Evolutionary conservation across 345 rosid species (phyloP).

Genomic region (Brassica rapa): DNA sequence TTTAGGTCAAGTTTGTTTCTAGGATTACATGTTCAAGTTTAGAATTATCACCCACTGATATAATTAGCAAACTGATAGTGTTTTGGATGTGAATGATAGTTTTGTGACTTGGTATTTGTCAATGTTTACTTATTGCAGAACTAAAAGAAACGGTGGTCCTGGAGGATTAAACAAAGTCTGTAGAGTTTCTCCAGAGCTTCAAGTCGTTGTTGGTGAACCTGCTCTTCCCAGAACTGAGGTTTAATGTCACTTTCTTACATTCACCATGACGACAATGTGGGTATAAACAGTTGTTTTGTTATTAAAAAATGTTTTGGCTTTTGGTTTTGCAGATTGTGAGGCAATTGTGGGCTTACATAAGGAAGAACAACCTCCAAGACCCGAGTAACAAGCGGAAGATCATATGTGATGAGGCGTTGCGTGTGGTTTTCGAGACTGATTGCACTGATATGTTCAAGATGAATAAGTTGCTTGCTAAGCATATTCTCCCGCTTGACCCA

Average conservation of each 20-base stretch:
- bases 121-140: slow-evolving; percentile 45
- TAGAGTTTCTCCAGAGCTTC: slow-evolving; percentile 88
- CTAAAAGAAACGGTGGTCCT: slow-evolving; percentile 92
- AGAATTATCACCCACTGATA: background rate
- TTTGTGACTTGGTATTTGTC: slow-evolving; percentile 19
- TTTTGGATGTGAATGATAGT: background rate
- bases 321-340: slow-evolving; percentile 69
- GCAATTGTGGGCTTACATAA: slow-evolving; percentile 95
- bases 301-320: background rate
- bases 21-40: slow-evolving; percentile 5
- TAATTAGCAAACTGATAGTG: background rate
- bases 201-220: slow-evolving; percentile 89
- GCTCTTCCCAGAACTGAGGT: slow-evolving; percentile 97
- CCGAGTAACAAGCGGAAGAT: slow-evolving; percentile 98
- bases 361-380: slow-evolving; percentile 96
- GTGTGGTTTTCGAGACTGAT: slow-evolving; percentile 89
- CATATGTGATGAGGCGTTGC: slow-evolving; percentile 89
- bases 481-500: slow-evolving; percentile 83
- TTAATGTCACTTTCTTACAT: background rate
- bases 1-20: slow-evolving; percentile 22
- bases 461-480: slow-evolving; percentile 93
- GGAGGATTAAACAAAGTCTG: slow-evolving; percentile 97
- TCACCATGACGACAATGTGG: background rate
- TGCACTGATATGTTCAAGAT: slow-evolving; percentile 99
- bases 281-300: background rate